phyloP scores from a whole-genome alignment of 116 monocot species.

The Trichopus zeylanicus region DNA sequence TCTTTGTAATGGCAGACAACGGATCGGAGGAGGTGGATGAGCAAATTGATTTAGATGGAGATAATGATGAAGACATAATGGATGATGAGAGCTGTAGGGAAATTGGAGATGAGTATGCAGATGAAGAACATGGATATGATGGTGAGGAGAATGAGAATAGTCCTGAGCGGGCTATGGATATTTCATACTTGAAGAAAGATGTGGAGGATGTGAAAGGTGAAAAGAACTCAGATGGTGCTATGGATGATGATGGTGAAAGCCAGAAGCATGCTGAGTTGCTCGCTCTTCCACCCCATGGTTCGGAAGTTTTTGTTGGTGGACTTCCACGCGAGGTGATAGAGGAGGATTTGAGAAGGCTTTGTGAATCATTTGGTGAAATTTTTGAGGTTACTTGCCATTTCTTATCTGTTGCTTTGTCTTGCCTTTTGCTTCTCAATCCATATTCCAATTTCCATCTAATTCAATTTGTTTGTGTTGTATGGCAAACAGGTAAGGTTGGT shows the following conservation, averaged over 20 bases:
- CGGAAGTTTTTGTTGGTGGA: slow-evolving; percentile 94
- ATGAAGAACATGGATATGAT: slow-evolving; percentile 17
- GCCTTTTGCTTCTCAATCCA: neutral
- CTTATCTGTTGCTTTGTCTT: neutral
- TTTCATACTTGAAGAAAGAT: slow-evolving; percentile 11
- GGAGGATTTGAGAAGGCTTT: slow-evolving; percentile 75
- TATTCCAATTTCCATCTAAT: neutral
- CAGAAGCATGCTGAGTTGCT: slow-evolving; percentile 70
- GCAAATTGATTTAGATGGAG: slow-evolving; percentile 85
- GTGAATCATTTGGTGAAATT: slow-evolving; percentile 80
- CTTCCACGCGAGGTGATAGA: slow-evolving; percentile 66
- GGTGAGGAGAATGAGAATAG: slow-evolving; percentile 24
- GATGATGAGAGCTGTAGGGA: slow-evolving; percentile 56
- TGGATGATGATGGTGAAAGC: slow-evolving; percentile 52
- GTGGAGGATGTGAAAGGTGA: neutral
- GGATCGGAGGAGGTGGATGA: slow-evolving; percentile 56
- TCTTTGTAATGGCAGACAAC: slow-evolving; percentile 34
- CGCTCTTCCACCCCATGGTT: slow-evolving; percentile 89
- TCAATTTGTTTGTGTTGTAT: slow-evolving; percentile 2
- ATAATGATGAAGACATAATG: slow-evolving; percentile 88
- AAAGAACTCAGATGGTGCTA: slow-evolving; percentile 10
- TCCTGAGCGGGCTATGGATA: slow-evolving; percentile 19
- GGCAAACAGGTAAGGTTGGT: slow-evolving; percentile 52
- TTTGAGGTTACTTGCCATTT: slow-evolving; percentile 90
- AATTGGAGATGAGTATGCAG: slow-evolving; percentile 29